Evolutionary conservation across 192 early-diverging fungal species (phyloP).

Genomic region (Coemansia sp.): DNA sequence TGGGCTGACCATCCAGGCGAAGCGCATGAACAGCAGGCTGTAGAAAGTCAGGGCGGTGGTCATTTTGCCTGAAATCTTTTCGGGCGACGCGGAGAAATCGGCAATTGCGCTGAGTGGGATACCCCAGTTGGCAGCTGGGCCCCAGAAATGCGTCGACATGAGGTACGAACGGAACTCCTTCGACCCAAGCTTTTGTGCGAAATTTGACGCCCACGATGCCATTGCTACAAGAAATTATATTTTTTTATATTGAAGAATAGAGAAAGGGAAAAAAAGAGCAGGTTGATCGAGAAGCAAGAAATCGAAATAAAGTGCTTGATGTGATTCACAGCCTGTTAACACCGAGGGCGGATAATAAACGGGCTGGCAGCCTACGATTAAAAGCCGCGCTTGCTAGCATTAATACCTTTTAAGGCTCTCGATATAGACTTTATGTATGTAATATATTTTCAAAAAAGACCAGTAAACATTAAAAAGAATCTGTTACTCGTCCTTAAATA

Average conservation of each 20-base stretch:
- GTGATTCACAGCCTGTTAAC: too few relatives aligned
- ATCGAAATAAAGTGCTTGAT: too few relatives aligned
- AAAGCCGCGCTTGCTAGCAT: too few relatives aligned
- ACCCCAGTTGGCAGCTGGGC: slow-evolving; percentile 83
- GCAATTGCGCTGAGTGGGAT: slow-evolving; percentile 93
- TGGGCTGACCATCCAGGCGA: slow-evolving; percentile 89
- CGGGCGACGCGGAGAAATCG: slow-evolving; percentile 86
- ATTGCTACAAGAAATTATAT: slow-evolving; percentile 13
- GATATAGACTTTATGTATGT: too few relatives aligned
- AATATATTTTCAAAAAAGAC: too few relatives aligned
- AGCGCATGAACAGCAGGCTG: slow-evolving; percentile 91
- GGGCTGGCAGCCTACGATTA: too few relatives aligned
- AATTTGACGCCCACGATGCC: slow-evolving; percentile 50
- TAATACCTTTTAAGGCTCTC: too few relatives aligned
- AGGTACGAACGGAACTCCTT: slow-evolving; percentile 70
- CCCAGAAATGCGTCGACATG: slow-evolving; percentile 60
- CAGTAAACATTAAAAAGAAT: too few relatives aligned
- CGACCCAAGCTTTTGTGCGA: slow-evolving; percentile 55
- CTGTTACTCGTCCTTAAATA: too few relatives aligned
- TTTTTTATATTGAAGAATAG: not conserved
- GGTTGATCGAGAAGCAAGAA: not conserved
- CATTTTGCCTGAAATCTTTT: slow-evolving; percentile 93
- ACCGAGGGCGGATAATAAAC: too few relatives aligned
- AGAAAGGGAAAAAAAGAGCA: slow-evolving; percentile 3
- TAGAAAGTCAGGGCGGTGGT: slow-evolving; percentile 85